A percentile compares a stretch with the other conserved stretches of the same genome.
Conservation (phyloP, 305 asterid genomes). For the Fraxinus angustifolia region DNA sequence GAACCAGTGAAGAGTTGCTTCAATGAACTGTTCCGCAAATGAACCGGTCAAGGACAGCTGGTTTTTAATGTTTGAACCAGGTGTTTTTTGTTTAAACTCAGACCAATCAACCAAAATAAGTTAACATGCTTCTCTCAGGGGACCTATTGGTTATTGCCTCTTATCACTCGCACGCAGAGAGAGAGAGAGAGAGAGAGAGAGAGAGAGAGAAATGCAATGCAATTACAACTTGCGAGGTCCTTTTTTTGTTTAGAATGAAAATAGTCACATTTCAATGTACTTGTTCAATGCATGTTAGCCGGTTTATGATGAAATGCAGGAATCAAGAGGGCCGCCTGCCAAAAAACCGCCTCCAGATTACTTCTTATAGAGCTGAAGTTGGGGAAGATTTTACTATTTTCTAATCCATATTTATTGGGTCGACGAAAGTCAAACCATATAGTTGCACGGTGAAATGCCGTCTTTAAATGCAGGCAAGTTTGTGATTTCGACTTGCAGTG, state of each 20-base stretch:
- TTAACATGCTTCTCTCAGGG: too few relatives aligned
- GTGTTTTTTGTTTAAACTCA: too few relatives aligned
- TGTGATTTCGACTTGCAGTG: background rate
- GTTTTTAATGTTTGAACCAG: too few relatives aligned
- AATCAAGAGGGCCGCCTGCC: conserved; percentile 73
- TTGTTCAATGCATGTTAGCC: background rate
- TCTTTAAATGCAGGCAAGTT: background rate
- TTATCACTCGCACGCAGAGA: too few relatives aligned
- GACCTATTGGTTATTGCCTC: too few relatives aligned
- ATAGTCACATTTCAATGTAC: background rate
- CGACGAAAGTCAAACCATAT: background rate
- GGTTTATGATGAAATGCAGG: conserved; percentile 48
- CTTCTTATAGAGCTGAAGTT: conserved; percentile 49
- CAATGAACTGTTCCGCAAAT: too few relatives aligned
- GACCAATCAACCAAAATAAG: too few relatives aligned
- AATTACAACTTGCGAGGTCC: background rate
- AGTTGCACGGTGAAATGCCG: background rate
- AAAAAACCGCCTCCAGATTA: conserved; percentile 84
- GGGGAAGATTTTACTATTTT: background rate
- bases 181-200: too few relatives aligned
- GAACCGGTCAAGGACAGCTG: too few relatives aligned
- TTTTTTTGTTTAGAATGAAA: background rate
- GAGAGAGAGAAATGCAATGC: background rate
- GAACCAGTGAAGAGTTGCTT: too few relatives aligned
- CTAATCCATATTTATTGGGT: background rate